Evolutionary conservation across 2,329 filamentous ascomycete genomes (phyloP), one percentile per base, ranked within the genome.

Genomic region (Xylaria multiplex): DNA sequence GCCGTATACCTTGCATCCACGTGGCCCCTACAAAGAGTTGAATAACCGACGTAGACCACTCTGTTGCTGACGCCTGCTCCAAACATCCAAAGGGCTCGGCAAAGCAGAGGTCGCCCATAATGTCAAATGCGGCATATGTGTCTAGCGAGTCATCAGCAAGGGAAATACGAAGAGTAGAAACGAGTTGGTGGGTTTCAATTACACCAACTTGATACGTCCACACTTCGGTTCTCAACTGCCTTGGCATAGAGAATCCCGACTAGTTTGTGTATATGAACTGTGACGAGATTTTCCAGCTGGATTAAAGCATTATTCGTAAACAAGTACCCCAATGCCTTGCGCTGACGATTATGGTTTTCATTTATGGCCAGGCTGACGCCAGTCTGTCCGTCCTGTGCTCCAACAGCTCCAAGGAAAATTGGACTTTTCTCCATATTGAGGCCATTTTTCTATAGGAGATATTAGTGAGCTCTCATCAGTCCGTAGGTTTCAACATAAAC

Each of bases 401-500:
- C 68, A 6, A 72, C 69, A n/a, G 64, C 71, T 32, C 74, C 73
- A 0, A 73, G 66, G 55, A 70, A 71, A 30, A 74, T 68, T 1
- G 74, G 72, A 24, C 70, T 70, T 52, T 76, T 76, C 59, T 76
- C 73, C 71, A 76, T 74, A 59, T 58, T 37, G 13, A 74, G 67
- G 13, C 65, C 69, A 1, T 63, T 62, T 35, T 64, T 70, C 66
- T 72, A 54, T 45, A 35, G n/a, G 2, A 19, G 7, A 43, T 43
- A 1, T 32, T n/a, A 4, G 43, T 27, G 1, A 65, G 58, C 16
- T 54, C 13, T 13, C 5, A 11, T 37, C 6, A 16, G 16, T 2
- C 13, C 9, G 27, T 35, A 16, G 6, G 13, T 1, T 24, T 7
- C 8, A 0, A 8, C 14, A 6, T 2, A 3, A 11, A 59, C 72